Conservation (phyloP, 108 stramenopile genomes). For the Heterococcus sp. region DNA sequence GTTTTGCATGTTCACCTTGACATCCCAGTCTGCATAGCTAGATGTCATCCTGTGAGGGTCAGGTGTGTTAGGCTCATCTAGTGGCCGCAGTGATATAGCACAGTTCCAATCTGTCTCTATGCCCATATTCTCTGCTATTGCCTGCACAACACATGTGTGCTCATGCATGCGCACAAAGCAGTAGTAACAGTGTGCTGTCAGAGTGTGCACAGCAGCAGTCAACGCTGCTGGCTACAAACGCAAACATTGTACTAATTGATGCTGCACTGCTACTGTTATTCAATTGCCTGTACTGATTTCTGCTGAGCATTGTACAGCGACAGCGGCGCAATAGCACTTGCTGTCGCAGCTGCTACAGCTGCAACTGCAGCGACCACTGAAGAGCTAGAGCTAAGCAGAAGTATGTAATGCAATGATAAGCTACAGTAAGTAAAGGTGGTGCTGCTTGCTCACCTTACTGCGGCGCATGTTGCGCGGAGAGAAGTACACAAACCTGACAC, state of each 20-base stretch:
- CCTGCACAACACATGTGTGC: conserved; percentile 4
- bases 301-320: too few relatives aligned
- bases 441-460: conserved; percentile 71
- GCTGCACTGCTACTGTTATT: too few relatives aligned
- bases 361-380: too few relatives aligned
- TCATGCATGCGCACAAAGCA: background rate
- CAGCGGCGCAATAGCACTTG: too few relatives aligned
- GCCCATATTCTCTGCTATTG: conserved; percentile 83
- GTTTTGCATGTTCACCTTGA: conserved; percentile 69
- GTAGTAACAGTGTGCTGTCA: background rate
- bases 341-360: too few relatives aligned
- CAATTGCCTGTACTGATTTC: too few relatives aligned
- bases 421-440: too few relatives aligned
- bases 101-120: conserved; percentile 94
- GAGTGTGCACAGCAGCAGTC: too few relatives aligned
- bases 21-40: conserved; percentile 93
- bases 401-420: too few relatives aligned
- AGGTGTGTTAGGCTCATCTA: conserved; percentile 68
- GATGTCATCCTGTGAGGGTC: conserved; percentile 85
- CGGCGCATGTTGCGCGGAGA: conserved; percentile 93
- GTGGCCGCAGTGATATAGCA: conserved; percentile 80
- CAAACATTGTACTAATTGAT: too few relatives aligned
- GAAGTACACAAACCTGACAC: conserved; percentile 94
- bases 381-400: too few relatives aligned
- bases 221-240: too few relatives aligned